phyloP scores from a whole-genome alignment of 2,329 filamentous ascomycete species.

The Neonectria coccinea region DNA sequence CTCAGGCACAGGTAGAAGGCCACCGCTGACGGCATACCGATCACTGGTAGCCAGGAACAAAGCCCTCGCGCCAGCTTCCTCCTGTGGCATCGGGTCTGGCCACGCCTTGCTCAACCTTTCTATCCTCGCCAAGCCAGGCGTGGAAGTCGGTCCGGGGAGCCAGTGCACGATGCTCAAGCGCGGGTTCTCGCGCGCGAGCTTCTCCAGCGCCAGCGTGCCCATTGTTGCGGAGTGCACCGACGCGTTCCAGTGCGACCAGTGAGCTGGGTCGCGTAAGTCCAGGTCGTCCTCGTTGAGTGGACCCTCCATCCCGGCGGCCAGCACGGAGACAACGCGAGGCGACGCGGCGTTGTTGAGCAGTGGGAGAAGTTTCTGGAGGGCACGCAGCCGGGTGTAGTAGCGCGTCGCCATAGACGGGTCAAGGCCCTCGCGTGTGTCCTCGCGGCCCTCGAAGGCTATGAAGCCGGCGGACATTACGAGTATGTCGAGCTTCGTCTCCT shows the following conservation, averaged over 20 bases:
- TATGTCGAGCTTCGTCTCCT: conserved; percentile 17
- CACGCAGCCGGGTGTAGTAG: conserved; percentile 20
- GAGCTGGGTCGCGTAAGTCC: neutral
- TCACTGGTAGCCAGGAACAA: conserved; percentile 15
- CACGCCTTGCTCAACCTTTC: conserved; percentile 9
- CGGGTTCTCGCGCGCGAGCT: neutral
- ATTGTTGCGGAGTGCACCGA: conserved; percentile 27
- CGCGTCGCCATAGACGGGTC: conserved; percentile 26
- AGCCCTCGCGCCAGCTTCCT: conserved; percentile 3
- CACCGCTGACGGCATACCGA: neutral
- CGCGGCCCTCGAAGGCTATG: conserved; percentile 20
- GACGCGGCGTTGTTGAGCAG: conserved; percentile 15
- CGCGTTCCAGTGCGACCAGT: conserved; percentile 11
- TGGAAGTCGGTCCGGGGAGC: conserved; percentile 1
- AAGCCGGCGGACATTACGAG: conserved; percentile 21
- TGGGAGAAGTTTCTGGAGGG: conserved; percentile 12
- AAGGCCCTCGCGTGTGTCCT: conserved; percentile 17
- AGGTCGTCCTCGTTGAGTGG: conserved; percentile 14
- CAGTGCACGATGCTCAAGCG: conserved; percentile 18
- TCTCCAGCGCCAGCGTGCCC: conserved; percentile 18
- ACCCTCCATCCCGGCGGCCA: neutral
- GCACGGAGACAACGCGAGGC: neutral
- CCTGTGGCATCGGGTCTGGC: conserved; percentile 5
- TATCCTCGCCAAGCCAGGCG: conserved; percentile 1
- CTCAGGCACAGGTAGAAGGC: neutral